A percentile compares a stretch with the other conserved stretches of the same genome.
Evolutionary conservation across 1,284 basidiomycete genomes (phyloP).

Genomic region (Fomitopsis betulina): DNA sequence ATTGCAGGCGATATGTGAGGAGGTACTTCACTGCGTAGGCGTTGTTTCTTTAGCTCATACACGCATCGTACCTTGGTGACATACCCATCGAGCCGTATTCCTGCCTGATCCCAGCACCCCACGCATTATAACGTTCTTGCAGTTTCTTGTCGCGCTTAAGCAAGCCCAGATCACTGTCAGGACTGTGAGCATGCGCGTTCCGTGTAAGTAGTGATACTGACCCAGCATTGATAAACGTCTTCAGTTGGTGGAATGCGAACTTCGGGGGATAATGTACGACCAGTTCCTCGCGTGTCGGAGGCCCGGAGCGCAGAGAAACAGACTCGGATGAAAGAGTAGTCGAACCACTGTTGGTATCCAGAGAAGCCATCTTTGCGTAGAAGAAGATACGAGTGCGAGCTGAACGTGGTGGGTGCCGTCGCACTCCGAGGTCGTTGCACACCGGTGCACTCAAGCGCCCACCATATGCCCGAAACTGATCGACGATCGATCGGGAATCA

Average conservation of each 20-base stretch:
- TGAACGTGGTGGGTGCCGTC: neutral
- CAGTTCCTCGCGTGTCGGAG: constrained; percentile 64
- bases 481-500: constrained; percentile 1
- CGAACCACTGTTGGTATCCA: neutral
- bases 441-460: too few species aligned
- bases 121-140: constrained; percentile 61
- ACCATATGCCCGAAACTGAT: neutral
- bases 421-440: too few species aligned
- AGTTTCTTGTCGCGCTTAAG: constrained; percentile 69
- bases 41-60: too few species aligned
- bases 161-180: constrained; percentile 66
- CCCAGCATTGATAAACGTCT: constrained; percentile 75
- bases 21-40: constrained; percentile 57
- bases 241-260: constrained; percentile 72
- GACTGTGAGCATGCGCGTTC: neutral
- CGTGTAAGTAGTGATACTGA: constrained; percentile 24
- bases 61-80: neutral
- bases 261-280: constrained; percentile 62
- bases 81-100: constrained; percentile 65
- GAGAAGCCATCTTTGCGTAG: neutral
- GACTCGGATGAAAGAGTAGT: constrained; percentile 11
- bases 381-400: neutral
- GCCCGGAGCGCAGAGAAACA: constrained; percentile 48
- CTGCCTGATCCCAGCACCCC: constrained; percentile 48
- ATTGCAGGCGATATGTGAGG: constrained; percentile 58